These are phyloP conservation scores for Helicostylum pulchrum DNA, from an alignment of 192 early-diverging fungal genomes.

Conservation along the genomic window DNA sequence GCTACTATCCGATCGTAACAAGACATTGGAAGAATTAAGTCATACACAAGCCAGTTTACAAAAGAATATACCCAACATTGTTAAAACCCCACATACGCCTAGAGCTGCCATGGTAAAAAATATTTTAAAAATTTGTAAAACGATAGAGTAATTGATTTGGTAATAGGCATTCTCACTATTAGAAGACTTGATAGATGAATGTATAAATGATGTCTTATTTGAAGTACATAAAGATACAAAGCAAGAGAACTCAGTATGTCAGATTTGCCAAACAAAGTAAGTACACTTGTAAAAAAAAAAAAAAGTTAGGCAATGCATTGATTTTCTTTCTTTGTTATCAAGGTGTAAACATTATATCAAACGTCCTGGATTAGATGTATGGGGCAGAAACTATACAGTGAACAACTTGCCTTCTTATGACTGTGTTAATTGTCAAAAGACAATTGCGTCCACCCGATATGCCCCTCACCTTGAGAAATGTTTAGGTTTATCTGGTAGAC, in stretches of 20 bases:
- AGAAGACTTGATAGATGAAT: conserved; percentile 72
- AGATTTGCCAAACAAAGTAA: conserved; percentile 76
- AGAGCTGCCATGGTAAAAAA: conserved; percentile 16
- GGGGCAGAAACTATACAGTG: conserved; percentile 55
- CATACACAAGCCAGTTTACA: conserved; percentile 26
- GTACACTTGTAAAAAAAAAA: too few relatives aligned
- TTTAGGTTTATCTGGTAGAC: conserved; percentile 74
- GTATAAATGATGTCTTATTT: conserved; percentile 67
- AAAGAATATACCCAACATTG: conserved; percentile 13
- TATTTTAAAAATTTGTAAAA: neutral
- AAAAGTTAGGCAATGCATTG: too few relatives aligned
- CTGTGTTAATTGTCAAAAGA: conserved; percentile 76
- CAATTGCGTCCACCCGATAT: conserved; percentile 80
- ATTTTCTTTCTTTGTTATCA: neutral
- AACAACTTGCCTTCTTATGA: conserved; percentile 64
- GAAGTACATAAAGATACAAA: conserved; percentile 70
- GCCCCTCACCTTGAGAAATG: conserved; percentile 93
- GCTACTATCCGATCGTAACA: conserved; percentile 18
- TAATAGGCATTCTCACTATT: conserved; percentile 54
- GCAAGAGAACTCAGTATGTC: conserved; percentile 56
- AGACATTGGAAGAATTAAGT: conserved; percentile 22
- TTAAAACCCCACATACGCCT: neutral
- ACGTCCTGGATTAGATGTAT: conserved; percentile 59
- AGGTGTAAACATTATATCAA: conserved; percentile 20
- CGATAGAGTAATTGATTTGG: neutral